A percentile compares a stretch with the other conserved stretches of the same genome.
Conservation (phyloP, 148 eudicot species). For the Rhododendron simsii region DNA sequence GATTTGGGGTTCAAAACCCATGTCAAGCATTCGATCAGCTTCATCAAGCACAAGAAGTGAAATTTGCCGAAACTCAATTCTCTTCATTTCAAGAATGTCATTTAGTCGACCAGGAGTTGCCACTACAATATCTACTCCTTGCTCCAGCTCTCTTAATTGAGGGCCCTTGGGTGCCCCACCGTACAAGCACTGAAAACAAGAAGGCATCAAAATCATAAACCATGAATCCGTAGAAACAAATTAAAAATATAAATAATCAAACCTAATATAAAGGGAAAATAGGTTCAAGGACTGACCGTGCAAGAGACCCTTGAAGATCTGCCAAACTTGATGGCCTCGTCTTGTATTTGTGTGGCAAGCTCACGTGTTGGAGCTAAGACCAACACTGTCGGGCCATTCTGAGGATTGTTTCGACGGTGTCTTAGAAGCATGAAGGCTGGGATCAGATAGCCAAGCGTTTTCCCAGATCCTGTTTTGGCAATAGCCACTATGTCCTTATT, state of each 20-base stretch:
- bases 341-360: conserved; percentile 94
- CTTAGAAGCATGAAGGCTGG: conserved; percentile 89
- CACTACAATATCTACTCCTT: conserved; percentile 91
- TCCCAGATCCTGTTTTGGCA: conserved; percentile 98
- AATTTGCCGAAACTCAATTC: conserved; percentile 78
- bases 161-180: conserved; percentile 93
- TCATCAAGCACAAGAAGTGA: conserved; percentile 94
- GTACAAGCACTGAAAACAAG: conserved; percentile 72
- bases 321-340: conserved; percentile 88
- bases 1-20: conserved; percentile 99
- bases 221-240: conserved; percentile 1
- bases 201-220: background rate
- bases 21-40: conserved; percentile 99
- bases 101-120: conserved; percentile 99
- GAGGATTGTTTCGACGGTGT: conserved; percentile 66
- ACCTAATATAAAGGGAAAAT: background rate
- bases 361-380: conserved; percentile 97
- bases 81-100: conserved; percentile 89
- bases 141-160: conserved; percentile 79
- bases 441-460: conserved; percentile 89
- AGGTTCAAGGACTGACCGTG: conserved; percentile 42
- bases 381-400: conserved; percentile 81
- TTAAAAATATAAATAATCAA: background rate
- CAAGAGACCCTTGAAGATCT: conserved; percentile 77
- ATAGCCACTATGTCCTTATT: conserved; percentile 91